A percentile compares a stretch with the other conserved stretches of the same genome.
Conservation (phyloP, 495 filamentous ascomycete species). For the Penicillium macrosclerotiorum region DNA sequence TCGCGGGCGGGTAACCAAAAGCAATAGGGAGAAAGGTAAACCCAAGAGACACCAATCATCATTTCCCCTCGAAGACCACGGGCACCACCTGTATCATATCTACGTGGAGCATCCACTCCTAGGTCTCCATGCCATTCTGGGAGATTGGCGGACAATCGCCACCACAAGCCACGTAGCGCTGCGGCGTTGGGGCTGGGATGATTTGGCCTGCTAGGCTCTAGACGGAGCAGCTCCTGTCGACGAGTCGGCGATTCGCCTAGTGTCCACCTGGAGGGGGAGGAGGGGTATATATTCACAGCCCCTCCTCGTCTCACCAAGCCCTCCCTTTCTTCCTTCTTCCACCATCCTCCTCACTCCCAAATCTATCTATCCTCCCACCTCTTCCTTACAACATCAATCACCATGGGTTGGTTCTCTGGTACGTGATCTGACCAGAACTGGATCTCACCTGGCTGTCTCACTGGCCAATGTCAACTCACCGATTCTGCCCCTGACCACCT, state of each 20-base stretch:
- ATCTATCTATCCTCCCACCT: not conserved
- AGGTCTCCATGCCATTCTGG: constrained; percentile 3
- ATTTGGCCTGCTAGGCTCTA: too few relatives aligned
- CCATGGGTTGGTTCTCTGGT: constrained; percentile 28
- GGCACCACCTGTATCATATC: not conserved
- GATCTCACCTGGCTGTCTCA: not conserved
- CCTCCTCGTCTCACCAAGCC: not conserved
- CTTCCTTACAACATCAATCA: constrained; percentile 6
- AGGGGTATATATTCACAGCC: constrained; percentile 3
- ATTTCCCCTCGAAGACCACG: too few relatives aligned
- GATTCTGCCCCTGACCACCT: not conserved
- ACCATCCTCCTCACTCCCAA: not conserved
- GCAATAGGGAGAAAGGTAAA: not conserved
- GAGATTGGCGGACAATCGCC: not conserved
- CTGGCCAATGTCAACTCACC: not conserved
- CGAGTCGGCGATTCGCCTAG: too few relatives aligned
- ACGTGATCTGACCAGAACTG: not conserved
- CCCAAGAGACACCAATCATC: constrained; percentile 1
- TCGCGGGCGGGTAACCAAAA: not conserved
- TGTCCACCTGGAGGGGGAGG: not conserved
- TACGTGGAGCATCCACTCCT: constrained; percentile 2
- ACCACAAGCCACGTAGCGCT: constrained; percentile 8
- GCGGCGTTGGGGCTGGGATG: too few relatives aligned
- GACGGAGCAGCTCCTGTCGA: too few relatives aligned
- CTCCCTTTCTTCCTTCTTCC: not conserved